Evolutionary conservation across 2,329 filamentous ascomycete species (phyloP), one percentile per base, ranked within the genome.

Genomic region (Xylaria sp.): DNA sequence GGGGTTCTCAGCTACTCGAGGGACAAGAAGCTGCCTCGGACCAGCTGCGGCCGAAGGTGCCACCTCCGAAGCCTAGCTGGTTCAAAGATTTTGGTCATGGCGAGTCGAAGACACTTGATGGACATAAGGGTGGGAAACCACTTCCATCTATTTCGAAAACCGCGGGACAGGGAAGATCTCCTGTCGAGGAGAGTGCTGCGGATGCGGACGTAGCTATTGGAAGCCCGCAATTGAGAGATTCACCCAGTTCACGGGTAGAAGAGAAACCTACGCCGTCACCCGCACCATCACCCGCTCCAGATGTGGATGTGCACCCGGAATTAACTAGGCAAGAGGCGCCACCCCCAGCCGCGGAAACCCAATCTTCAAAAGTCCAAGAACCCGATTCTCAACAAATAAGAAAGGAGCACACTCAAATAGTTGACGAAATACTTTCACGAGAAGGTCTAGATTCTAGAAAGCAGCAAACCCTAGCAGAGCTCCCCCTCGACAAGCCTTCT

Each of bases 1-100:
- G 80, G 31, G 85, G 83, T 2, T 84, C 85, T 1, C 82, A 81
- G 52, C 79, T 87, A 8, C 63, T 87, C 33, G 75, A 80, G 57
- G 69, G 73, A 23, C 57, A 81, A 61, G 75, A 77, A 46, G 73
- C 74, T 59, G 62, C 49, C 5, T 9, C 71, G 25, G 68, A 71
- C 49, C 69, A 62, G 57, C 70, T 69, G 48, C 72, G 66, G 54
- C 73, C 75, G 20, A 71, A 71, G 9, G 52, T 43, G 8, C 67
- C 74, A 3, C 68, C 73, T 23, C 57, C 74, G 15, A 74, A 72
- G 56, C 78, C 78, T n/a, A 73, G 73, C 61, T 79, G 78, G 78
- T 79, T 79, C 64, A 79, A 78, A 60, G 78, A 79, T 33, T 79
- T 77, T 25, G 78, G 78, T 9, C 78, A 79, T 65, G 75, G 72